Evolutionary conservation across 768 basidiomycete species (phyloP).

Genomic region (Boletus patriciae): DNA sequence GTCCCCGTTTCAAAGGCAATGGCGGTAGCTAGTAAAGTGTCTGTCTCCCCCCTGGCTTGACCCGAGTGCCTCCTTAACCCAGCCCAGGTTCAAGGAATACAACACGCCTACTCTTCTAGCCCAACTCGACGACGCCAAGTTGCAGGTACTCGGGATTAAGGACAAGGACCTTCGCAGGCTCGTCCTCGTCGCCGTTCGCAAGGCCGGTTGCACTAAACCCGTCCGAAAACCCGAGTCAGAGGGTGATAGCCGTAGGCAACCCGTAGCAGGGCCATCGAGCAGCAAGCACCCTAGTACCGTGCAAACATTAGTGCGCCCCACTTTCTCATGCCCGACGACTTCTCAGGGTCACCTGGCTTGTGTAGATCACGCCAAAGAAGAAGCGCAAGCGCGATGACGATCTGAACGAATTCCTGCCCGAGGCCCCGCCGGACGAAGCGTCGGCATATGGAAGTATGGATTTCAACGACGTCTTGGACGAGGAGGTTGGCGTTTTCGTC

Average conservation of each 20-base stretch:
- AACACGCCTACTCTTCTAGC: conserved; percentile 60
- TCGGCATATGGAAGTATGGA: conserved; percentile 55
- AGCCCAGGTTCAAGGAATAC: conserved; percentile 64
- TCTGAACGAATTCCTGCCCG: conserved; percentile 60
- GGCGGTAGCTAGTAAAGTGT: conserved; percentile 70
- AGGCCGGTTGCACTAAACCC: conserved; percentile 53
- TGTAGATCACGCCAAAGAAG: conserved; percentile 51
- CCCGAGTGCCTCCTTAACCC: conserved; percentile 11
- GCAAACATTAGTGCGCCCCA: conserved; percentile 31
- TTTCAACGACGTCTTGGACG: conserved; percentile 72
- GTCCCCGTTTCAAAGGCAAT: conserved; percentile 68
- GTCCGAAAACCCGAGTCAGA: conserved; percentile 20
- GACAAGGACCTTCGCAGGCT: conserved; percentile 65
- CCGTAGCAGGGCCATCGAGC: conserved; percentile 6
- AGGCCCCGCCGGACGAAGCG: conserved; percentile 49
- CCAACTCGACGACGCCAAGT: conserved; percentile 57
- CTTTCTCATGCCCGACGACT: background rate
- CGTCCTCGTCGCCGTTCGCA: conserved; percentile 58
- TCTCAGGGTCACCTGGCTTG: conserved; percentile 3
- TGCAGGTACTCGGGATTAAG: conserved; percentile 56
- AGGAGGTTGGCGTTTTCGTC: conserved; percentile 49
- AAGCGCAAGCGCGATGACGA: conserved; percentile 46
- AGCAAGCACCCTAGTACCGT: conserved; percentile 24
- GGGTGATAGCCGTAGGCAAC: background rate
- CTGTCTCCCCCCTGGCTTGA: conserved; percentile 18